These are phyloP conservation scores for Phytophthora melonis DNA, from an alignment of 352 stramenopile species.

Conservation along the genomic window DNA sequence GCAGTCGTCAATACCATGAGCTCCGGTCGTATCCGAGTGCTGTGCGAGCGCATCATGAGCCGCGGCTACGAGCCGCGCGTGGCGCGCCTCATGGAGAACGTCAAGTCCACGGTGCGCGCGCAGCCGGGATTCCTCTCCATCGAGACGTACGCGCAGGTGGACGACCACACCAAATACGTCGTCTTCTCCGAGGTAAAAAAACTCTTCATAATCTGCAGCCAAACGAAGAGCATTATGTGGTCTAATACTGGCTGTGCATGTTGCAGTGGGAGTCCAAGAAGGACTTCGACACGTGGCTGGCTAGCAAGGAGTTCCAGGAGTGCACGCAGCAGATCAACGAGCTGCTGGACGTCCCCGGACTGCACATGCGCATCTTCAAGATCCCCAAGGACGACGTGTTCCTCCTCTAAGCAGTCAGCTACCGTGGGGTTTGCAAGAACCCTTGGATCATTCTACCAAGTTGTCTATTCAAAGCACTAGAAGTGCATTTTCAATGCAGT, in stretches of 20 bases:
- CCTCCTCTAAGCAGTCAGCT: slow-evolving; percentile 55
- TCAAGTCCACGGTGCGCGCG: slow-evolving; percentile 82
- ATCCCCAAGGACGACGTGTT: slow-evolving; percentile 86
- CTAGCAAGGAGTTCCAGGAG: slow-evolving; percentile 81
- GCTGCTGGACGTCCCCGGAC: slow-evolving; percentile 81
- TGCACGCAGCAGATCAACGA: slow-evolving; percentile 88
- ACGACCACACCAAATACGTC: slow-evolving; percentile 89
- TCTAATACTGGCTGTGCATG: not conserved
- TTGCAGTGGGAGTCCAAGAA: slow-evolving; percentile 80
- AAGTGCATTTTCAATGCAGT: slow-evolving; percentile 29
- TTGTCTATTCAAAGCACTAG: slow-evolving; percentile 14
- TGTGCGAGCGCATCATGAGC: slow-evolving; percentile 91
- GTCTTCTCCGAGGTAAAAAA: slow-evolving; percentile 83
- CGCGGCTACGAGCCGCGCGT: slow-evolving; percentile 88
- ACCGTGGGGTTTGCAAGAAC: not conserved
- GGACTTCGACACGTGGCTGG: slow-evolving; percentile 83
- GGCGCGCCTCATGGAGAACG: slow-evolving; percentile 85
- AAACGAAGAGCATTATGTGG: too few species aligned
- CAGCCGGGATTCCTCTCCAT: slow-evolving; percentile 83
- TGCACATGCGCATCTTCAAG: slow-evolving; percentile 86
- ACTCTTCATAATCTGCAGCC: not conserved
- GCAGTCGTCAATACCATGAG: slow-evolving; percentile 36
- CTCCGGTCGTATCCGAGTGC: slow-evolving; percentile 63
- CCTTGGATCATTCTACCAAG: not conserved
- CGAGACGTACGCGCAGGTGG: slow-evolving; percentile 79